Evolutionary conservation across 257 asterid genomes (phyloP).

Genomic region (Capsicum pubescens): DNA sequence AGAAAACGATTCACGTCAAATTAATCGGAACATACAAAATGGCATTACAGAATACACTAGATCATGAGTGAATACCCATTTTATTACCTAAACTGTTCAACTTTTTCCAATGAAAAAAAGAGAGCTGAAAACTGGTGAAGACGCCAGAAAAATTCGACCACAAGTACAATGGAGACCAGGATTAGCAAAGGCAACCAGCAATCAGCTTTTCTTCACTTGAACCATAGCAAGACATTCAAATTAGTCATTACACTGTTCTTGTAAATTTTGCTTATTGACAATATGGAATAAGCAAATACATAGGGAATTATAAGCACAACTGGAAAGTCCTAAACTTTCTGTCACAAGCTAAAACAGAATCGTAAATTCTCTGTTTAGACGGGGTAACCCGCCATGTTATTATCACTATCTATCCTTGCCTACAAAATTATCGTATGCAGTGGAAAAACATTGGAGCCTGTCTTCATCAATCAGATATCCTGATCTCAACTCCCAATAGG

Average conservation of each 20-base stretch:
- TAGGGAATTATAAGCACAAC: slow-evolving; percentile 3
- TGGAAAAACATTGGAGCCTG: slow-evolving; percentile 35
- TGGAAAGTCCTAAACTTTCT: neutral
- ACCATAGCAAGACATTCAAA: neutral
- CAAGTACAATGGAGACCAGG: neutral
- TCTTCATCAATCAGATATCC: slow-evolving; percentile 74
- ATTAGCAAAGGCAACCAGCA: neutral
- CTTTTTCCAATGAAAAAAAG: neutral
- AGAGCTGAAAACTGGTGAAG: neutral
- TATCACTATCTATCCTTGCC: slow-evolving; percentile 44
- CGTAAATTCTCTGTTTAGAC: neutral
- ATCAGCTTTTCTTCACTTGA: slow-evolving; percentile 8
- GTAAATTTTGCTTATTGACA: slow-evolving; percentile 23
- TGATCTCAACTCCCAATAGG: slow-evolving; percentile 80
- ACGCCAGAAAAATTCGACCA: neutral
- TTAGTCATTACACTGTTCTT: neutral
- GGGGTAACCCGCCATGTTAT: neutral
- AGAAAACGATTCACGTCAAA: neutral
- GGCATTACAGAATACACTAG: neutral
- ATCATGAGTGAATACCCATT: neutral
- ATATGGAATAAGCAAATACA: slow-evolving; percentile 1
- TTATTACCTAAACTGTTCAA: neutral
- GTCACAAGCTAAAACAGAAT: slow-evolving; percentile 2
- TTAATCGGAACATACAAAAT: neutral
- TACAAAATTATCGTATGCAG: slow-evolving; percentile 49